Conservation (phyloP, 2,329 filamentous ascomycete species). For the Scedosporium apiospermum region DNA sequence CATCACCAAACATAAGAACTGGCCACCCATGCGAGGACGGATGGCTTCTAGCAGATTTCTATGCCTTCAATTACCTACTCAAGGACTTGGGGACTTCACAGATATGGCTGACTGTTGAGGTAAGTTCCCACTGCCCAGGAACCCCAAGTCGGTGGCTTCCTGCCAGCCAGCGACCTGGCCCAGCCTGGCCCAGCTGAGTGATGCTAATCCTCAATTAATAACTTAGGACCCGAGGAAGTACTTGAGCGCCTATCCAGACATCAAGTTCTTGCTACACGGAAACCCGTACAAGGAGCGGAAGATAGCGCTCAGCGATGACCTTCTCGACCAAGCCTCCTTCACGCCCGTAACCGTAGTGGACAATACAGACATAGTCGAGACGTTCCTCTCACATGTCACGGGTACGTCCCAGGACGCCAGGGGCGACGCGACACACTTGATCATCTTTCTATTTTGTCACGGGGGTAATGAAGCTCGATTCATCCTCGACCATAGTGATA, state of each 20-base stretch:
- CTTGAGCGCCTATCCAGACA: background rate
- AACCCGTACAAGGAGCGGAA: background rate
- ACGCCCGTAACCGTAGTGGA: background rate
- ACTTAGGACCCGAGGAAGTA: background rate
- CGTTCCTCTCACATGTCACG: background rate
- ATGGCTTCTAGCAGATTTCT: slow-evolving; percentile 11
- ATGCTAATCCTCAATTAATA: no score
- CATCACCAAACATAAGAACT: slow-evolving; percentile 4
- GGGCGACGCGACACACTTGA: background rate
- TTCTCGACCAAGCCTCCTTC: background rate
- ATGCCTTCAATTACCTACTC: slow-evolving; percentile 10
- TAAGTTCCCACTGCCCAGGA: background rate
- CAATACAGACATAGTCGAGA: background rate
- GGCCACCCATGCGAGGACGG: slow-evolving; percentile 5
- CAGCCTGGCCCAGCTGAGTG: no score
- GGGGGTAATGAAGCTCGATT: background rate
- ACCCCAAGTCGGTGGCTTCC: no score
- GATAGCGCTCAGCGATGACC: background rate
- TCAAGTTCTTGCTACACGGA: background rate
- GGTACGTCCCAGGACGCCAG: background rate
- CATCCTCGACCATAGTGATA: background rate
- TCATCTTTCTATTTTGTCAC: background rate
- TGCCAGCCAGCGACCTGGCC: no score
- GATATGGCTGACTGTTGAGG: background rate
- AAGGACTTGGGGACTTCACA: background rate